phyloP scores from a whole-genome alignment of 768 basidiomycete genomes.

The Phanerodontia chrysosporium region DNA sequence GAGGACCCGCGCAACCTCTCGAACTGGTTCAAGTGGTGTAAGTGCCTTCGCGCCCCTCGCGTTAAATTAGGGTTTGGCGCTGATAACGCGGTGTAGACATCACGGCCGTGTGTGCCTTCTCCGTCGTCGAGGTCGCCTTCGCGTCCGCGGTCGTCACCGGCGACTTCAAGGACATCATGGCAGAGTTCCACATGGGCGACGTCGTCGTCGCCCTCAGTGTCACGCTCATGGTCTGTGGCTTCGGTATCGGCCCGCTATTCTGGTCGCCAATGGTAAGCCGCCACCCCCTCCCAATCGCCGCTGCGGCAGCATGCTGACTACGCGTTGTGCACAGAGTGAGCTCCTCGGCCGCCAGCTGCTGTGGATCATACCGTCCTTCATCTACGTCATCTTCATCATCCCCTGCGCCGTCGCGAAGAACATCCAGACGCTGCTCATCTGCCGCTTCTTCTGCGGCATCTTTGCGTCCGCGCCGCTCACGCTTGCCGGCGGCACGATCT shows the following conservation, averaged over 20 bases:
- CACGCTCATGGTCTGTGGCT: slow-evolving; percentile 34
- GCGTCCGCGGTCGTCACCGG: slow-evolving; percentile 33
- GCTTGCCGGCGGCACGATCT: slow-evolving; percentile 31
- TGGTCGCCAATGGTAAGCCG: slow-evolving; percentile 26
- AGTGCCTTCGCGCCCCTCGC: slow-evolving; percentile 6
- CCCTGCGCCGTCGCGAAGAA: slow-evolving; percentile 36
- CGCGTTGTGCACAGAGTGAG: slow-evolving; percentile 29
- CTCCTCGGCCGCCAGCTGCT: slow-evolving; percentile 34
- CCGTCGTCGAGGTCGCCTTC: slow-evolving; percentile 35
- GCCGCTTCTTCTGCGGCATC: slow-evolving; percentile 38
- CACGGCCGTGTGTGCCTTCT: slow-evolving; percentile 26
- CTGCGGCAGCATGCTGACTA: too few relatives aligned
- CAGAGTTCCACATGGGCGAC: slow-evolving; percentile 29
- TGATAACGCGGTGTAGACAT: slow-evolving; percentile 19
- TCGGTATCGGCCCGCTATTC: slow-evolving; percentile 27
- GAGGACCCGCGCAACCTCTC: slow-evolving; percentile 39
- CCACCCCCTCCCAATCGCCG: neutral
- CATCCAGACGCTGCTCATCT: slow-evolving; percentile 36
- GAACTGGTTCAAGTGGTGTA: slow-evolving; percentile 31
- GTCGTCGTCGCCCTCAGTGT: slow-evolving; percentile 31
- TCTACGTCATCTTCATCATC: slow-evolving; percentile 40
- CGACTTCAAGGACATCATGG: slow-evolving; percentile 30
- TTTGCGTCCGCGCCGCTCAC: slow-evolving; percentile 35
- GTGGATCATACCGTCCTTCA: slow-evolving; percentile 34
- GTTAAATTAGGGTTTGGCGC: neutral